Evolutionary conservation across 768 basidiomycete species (phyloP).

Genomic region (Rhodotorula graminis): DNA sequence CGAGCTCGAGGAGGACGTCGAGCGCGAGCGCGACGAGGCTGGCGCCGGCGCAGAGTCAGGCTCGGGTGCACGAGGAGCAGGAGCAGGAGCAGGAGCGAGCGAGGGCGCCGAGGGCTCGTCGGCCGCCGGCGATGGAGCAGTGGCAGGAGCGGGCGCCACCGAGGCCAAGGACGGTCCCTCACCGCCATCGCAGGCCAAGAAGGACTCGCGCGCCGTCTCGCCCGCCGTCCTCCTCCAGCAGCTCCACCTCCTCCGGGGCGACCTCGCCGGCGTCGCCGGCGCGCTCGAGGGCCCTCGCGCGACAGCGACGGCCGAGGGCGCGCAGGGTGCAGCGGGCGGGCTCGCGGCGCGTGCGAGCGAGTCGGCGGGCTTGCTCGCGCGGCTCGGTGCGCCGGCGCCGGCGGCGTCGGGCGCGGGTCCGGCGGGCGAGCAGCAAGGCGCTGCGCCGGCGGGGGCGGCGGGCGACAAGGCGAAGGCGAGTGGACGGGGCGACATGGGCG

Average conservation of each 20-base stretch:
- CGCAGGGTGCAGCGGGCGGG: slow-evolving; percentile 7
- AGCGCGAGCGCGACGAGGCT: not conserved
- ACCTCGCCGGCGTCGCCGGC: slow-evolving; percentile 16
- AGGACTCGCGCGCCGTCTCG: slow-evolving; percentile 33
- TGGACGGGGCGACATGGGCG: slow-evolving; percentile 35
- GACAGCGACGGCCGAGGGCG: slow-evolving; percentile 18
- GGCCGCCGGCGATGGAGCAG: slow-evolving; percentile 55
- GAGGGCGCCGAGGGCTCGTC: not conserved
- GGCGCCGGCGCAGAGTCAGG: too few relatives aligned
- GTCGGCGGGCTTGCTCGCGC: slow-evolving; percentile 32
- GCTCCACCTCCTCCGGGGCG: slow-evolving; percentile 36
- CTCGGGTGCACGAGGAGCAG: too few relatives aligned
- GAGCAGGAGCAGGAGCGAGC: too few relatives aligned
- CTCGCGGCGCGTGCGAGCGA: slow-evolving; percentile 29
- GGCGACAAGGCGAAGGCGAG: too few relatives aligned
- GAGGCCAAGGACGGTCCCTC: not conserved
- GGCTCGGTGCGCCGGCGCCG: slow-evolving; percentile 24
- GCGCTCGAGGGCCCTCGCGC: slow-evolving; percentile 3
- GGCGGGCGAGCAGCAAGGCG: not conserved
- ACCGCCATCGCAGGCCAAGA: too few relatives aligned
- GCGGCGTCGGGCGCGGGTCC: too few relatives aligned
- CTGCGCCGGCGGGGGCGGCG: slow-evolving; percentile 27
- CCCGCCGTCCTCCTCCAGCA: slow-evolving; percentile 39
- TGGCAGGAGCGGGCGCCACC: too few relatives aligned
- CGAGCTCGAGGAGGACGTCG: slow-evolving; percentile 72